A percentile compares a stretch with the other conserved stretches of the same genome.
Conservation (phyloP, 768 basidiomycete species). For the Candolleomyces eurysporus region DNA sequence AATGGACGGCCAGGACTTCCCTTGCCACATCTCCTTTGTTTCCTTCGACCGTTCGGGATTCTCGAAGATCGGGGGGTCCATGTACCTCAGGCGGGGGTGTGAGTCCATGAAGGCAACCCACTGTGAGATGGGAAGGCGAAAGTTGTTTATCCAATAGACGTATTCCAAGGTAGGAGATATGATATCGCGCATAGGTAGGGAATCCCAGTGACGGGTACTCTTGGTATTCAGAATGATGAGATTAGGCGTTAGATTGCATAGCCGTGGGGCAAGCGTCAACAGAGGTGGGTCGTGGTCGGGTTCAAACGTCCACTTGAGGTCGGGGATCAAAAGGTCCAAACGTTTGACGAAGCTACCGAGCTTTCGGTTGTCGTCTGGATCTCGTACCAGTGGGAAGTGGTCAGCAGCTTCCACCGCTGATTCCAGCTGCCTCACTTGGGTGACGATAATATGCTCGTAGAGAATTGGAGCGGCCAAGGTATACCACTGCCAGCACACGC, state of each 20-base stretch:
- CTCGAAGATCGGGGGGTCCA: not conserved
- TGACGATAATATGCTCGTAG: slow-evolving; percentile 1
- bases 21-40: not conserved
- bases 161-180: not conserved
- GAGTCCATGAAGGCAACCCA: not conserved
- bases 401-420: not conserved
- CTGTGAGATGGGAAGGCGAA: not conserved
- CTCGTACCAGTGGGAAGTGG: not conserved
- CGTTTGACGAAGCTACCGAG: not conserved
- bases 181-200: not conserved
- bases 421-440: not conserved
- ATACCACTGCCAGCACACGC: slow-evolving; percentile 1
- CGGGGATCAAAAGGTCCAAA: not conserved
- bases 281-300: not conserved
- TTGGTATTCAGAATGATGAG: not conserved
- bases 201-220: not conserved
- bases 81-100: not conserved
- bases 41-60: not conserved
- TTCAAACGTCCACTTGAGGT: not conserved
- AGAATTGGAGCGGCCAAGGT: not conserved
- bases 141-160: not conserved
- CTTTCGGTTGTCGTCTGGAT: not conserved
- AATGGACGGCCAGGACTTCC: not conserved
- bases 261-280: not conserved
- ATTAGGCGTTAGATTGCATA: not conserved